Evolutionary conservation across 176 grass and related monocot species (phyloP).

Genomic region (Aegilops bicornis): DNA sequence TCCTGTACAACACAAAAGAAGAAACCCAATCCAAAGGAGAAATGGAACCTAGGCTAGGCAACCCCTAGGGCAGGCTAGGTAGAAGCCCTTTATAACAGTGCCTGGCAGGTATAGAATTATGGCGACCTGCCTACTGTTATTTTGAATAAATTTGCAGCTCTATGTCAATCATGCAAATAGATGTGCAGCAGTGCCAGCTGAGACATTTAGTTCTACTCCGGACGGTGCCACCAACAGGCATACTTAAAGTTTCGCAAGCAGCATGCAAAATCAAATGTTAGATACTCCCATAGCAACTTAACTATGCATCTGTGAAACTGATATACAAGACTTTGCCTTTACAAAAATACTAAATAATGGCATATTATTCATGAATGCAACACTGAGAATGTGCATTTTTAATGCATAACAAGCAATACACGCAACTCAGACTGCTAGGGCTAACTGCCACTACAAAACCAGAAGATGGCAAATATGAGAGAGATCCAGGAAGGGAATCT

Average conservation of each 20-base stretch:
- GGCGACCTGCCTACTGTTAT: not conserved
- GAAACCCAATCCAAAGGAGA: not conserved
- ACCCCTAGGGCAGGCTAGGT: not conserved
- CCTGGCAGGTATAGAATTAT: not conserved
- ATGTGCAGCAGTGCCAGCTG: not conserved
- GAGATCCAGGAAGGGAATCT: slow-evolving; percentile 3
- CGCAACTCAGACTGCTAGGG: not conserved
- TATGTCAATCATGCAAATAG: not conserved
- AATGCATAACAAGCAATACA: slow-evolving; percentile 8
- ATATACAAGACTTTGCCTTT: not conserved
- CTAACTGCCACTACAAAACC: not conserved
- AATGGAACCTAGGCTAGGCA: slow-evolving; percentile 3
- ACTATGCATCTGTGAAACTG: not conserved
- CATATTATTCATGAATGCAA: not conserved
- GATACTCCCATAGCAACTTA: not conserved
- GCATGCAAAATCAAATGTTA: not conserved
- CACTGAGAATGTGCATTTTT: not conserved
- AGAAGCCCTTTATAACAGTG: not conserved
- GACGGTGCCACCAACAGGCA: not conserved
- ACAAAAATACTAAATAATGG: slow-evolving; percentile 2
- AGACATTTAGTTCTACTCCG: not conserved
- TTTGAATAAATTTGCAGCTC: slow-evolving; percentile 5
- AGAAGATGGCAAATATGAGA: not conserved
- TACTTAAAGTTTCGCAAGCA: not conserved
- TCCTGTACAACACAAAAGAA: slow-evolving; percentile 4